These are phyloP conservation scores for Pisolithus marmoratus DNA, from an alignment of 768 basidiomycete species.

Conservation along the genomic window DNA sequence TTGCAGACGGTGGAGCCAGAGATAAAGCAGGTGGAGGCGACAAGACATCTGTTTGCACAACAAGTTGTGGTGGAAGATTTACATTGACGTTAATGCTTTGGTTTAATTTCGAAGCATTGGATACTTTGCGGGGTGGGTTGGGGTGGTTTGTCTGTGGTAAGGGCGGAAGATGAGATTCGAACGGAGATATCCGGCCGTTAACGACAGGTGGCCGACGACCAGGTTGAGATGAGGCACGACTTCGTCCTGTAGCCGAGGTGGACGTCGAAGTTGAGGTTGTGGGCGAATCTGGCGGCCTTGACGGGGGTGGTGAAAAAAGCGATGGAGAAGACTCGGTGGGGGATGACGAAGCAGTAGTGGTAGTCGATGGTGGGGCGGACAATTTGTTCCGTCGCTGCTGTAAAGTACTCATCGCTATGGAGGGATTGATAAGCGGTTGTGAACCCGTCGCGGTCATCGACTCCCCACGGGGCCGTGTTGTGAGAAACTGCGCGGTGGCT, in stretches of 20 bases:
- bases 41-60: conserved; percentile 47
- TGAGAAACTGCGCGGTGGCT: conserved; percentile 32
- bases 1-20: conserved; percentile 41
- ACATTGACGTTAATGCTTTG: conserved; percentile 38
- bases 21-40: conserved; percentile 32
- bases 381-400: conserved; percentile 61
- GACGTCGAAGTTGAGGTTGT: conserved; percentile 34
- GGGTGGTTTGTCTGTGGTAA: conserved; percentile 40
- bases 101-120: conserved; percentile 55
- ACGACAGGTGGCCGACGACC: conserved; percentile 60
- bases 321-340: conserved; percentile 36
- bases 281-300: conserved; percentile 32
- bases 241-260: conserved; percentile 39
- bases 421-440: conserved; percentile 50
- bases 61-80: conserved; percentile 44
- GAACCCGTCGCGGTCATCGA: conserved; percentile 36
- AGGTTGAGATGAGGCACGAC: conserved; percentile 73
- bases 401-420: conserved; percentile 60
- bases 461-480: conserved; percentile 50
- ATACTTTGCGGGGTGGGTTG: conserved; percentile 48
- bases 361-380: conserved; percentile 49
- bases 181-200: conserved; percentile 47
- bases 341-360: conserved; percentile 21
- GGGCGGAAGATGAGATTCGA: conserved; percentile 46
- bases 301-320: conserved; percentile 26